phyloP scores from a whole-genome alignment of 768 basidiomycete genomes.

The Daedalea quercina region DNA sequence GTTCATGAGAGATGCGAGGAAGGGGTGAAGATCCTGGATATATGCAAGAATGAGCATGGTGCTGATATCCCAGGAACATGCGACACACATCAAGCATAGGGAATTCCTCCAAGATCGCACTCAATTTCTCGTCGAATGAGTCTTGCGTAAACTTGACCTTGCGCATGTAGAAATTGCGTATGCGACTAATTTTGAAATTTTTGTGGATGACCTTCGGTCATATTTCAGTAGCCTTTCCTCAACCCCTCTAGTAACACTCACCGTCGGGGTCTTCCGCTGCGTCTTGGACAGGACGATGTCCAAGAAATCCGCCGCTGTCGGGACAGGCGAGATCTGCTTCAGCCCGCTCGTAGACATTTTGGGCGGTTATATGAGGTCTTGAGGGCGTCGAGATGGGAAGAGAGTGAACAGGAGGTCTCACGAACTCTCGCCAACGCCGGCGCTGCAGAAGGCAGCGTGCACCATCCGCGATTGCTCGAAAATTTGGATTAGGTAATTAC shows the following conservation, averaged over 20 bases:
- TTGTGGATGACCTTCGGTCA: slow-evolving; percentile 87
- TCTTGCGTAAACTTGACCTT: slow-evolving; percentile 99
- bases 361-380: neutral
- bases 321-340: slow-evolving; percentile 98
- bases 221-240: neutral
- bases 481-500: slow-evolving; percentile 14
- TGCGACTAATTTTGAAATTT: slow-evolving; percentile 99
- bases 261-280: slow-evolving; percentile 96
- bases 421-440: neutral
- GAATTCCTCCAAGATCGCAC: slow-evolving; percentile 91
- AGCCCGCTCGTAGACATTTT: slow-evolving; percentile 81
- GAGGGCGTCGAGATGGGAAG: no score
- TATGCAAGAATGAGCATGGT: neutral
- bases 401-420: neutral
- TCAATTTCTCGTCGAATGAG: slow-evolving; percentile 91
- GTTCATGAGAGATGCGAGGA: slow-evolving; percentile 92
- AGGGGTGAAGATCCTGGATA: slow-evolving; percentile 86
- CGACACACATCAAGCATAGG: slow-evolving; percentile 89
- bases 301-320: slow-evolving; percentile 90
- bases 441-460: neutral
- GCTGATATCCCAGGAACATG: neutral
- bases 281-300: slow-evolving; percentile 93
- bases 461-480: slow-evolving; percentile 4
- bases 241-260: slow-evolving; percentile 24
- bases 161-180: slow-evolving; percentile 97